Base-by-base conservation (phyloP, 2,329 filamentous ascomycete genomes). In the Cladobotryum protrusum region DNA sequence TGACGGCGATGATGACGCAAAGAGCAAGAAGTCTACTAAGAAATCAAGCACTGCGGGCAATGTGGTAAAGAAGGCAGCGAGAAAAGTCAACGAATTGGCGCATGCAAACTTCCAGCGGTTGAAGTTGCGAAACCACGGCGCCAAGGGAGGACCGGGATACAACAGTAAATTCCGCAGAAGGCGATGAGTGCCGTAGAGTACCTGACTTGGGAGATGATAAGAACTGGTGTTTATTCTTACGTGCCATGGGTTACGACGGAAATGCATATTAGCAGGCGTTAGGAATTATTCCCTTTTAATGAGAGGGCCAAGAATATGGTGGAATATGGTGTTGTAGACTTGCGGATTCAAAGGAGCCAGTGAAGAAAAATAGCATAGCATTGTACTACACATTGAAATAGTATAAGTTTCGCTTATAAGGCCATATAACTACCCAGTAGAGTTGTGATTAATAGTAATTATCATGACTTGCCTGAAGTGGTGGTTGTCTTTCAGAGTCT, bases 71-170 rank as follows among this genome's bases (percentile, higher is more conserved):
- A 78, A 76, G 62, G 70, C 70, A 5, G 72, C 69, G 19, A 75
- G 75, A 58, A 86, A 85, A 68, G 79, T 86, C 45, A 83, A 79
- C 59, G 80, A 80, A 54, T 65, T 81, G 57, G 82, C 82, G 13
- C 78, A 85, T 58, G 75, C 81, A 54, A 86, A 86, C 67, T 86
- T 85, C 65, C 81, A 81, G 63, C 69, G 79, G 49, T 63, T 86
- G 52, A 86, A 86, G 70, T 67, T 86, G 60, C 73, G 72, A 57
- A 84, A 83, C 57, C 68, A 72, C 3, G 82, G 81, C 3, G 68
- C 78, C n/a, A 85, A 84, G 64, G 82, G 81, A 2, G 80, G 79
- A 4, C 72, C 78, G 17, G 77, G 72, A 2, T 71, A 74, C 60
- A 77, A 76, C 51, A 82, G 79, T 63, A 73, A 73, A 47, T 85